Percentiles rank a stretch among this genome's conserved stretches.
phyloP scores from a whole-genome alignment of 805 yeast genomes.

The Metschnikowia lachancei region DNA sequence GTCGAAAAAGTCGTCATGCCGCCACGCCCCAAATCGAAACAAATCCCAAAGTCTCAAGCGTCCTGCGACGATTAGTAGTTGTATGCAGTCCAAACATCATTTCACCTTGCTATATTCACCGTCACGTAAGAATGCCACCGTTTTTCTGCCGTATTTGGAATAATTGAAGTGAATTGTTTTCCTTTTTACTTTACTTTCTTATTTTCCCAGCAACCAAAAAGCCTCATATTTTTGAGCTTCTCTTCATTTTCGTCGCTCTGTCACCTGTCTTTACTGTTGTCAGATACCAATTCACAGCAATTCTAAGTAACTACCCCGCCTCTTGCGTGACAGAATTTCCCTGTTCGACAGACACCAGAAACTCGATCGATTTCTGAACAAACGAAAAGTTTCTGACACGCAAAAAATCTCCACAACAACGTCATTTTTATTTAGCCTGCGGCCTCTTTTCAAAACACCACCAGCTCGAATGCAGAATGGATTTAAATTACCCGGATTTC shows the following conservation, averaged over 20 bases:
- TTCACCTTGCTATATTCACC: constrained; percentile 10
- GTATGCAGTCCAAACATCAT: constrained; percentile 3
- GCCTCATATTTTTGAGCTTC: too few relatives aligned
- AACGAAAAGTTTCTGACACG: too few relatives aligned
- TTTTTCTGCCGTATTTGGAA: constrained; percentile 3
- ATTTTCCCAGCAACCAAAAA: too few relatives aligned
- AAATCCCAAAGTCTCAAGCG: neutral
- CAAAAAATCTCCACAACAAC: too few relatives aligned
- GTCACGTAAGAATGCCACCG: constrained; percentile 3
- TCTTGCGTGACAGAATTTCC: neutral
- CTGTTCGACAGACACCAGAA: neutral
- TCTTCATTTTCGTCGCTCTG: too few relatives aligned
- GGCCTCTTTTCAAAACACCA: neutral
- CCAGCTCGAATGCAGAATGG: constrained; percentile 20
- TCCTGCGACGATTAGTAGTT: constrained; percentile 1
- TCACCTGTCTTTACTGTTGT: too few relatives aligned
- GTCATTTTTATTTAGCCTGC: too few relatives aligned
- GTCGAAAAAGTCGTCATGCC: too few relatives aligned
- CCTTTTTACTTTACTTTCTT: too few relatives aligned
- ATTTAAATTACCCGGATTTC: constrained; percentile 38
- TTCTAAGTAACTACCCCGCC: neutral
- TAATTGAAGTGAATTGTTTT: neutral
- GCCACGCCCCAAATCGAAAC: constrained; percentile 5
- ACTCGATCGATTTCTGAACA: neutral
- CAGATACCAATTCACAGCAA: neutral